Base-by-base conservation (phyloP, 2,329 filamentous ascomycete species). In the Ustulina deusta region DNA sequence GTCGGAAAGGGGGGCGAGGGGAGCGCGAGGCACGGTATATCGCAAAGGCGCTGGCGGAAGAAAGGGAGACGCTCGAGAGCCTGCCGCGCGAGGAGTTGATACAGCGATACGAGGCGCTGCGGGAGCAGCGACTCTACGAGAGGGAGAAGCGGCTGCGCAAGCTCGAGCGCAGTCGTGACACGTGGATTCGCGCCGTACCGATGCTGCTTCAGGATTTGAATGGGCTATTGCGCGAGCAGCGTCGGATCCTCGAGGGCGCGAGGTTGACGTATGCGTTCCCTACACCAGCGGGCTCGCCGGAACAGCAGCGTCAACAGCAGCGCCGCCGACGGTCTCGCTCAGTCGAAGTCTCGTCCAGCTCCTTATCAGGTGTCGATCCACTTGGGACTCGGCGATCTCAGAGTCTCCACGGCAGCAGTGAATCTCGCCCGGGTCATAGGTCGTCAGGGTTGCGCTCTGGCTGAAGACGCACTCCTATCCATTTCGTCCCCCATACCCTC, bases 131-230 rank as follows among this genome's bases (percentile, higher is more conserved):
- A 7, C 74, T 83, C 17, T 79, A 78, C 27, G 85, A 87, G 44
- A 82, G 86, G 75, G 83, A 85, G 69, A 78, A 78, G 11, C 81
- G 84, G 1, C 74, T 86, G 13, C 79, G 80, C 6, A 77, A 79
- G 17, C 78, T 86, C 1, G 84, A 87, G 74, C 78, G 79, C 17
- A 83, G 83, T 56, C 81, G 82, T 46, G 83, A 86, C 44, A 75
- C 82, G 2, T 83, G 82, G 80, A 74, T 83, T 48, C 77, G 80
- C 15, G 80, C 83, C 2, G 73, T 86, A 29, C 76, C 82, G 1
- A 81, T 83, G 3, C 77, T 86, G 3, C 75, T 86, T 44, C 80
- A 84, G 40, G 81, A 79, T 36, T 76, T 86, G 36, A 81, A 82
- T 71, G 68, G 46, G 0, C 13, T 77, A 22, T 55, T 78, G 44